Evolutionary conservation across 306 rosid genomes (phyloP).

Genomic region (Rubus idaeus): DNA sequence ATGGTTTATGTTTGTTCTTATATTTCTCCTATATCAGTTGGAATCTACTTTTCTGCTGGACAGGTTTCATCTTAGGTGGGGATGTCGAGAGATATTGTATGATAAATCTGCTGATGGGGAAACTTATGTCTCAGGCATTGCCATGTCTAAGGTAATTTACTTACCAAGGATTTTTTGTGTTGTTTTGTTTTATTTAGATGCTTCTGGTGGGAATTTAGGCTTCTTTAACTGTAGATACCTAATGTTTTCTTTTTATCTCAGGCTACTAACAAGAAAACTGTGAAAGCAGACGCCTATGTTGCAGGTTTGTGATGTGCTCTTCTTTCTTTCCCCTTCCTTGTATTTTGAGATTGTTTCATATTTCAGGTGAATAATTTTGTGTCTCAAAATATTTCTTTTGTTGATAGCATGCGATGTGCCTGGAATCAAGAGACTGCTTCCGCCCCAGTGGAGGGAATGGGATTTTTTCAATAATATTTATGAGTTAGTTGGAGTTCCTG

Average conservation of each 20-base stretch:
- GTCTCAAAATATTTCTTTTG: constrained; percentile 34
- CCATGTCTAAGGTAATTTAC: constrained; percentile 72
- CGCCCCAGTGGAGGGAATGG: constrained; percentile 76
- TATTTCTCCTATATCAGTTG: constrained; percentile 12
- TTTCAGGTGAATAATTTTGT: constrained; percentile 14
- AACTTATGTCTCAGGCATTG: constrained; percentile 64
- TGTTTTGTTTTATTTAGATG: neutral
- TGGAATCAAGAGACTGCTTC: constrained; percentile 89
- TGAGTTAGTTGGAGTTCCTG: constrained; percentile 92
- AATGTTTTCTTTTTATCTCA: constrained; percentile 27
- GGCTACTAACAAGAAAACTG: constrained; percentile 83
- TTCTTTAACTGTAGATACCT: constrained; percentile 18
- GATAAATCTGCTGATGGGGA: constrained; percentile 72
- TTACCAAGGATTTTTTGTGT: neutral
- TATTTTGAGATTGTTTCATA: constrained; percentile 9
- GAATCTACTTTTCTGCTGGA: constrained; percentile 36
- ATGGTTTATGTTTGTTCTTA: constrained; percentile 4
- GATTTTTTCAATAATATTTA: constrained; percentile 79
- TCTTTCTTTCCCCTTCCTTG: constrained; percentile 3
- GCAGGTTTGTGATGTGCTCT: constrained; percentile 67
- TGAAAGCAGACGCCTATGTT: constrained; percentile 91
- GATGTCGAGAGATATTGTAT: constrained; percentile 85
- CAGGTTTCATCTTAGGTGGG: constrained; percentile 99
- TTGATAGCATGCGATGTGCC: constrained; percentile 96
- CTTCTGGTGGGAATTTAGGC: neutral